Evolutionary conservation across 2,329 filamentous ascomycete genomes (phyloP).

Genomic region (Aspergillus piperis): DNA sequence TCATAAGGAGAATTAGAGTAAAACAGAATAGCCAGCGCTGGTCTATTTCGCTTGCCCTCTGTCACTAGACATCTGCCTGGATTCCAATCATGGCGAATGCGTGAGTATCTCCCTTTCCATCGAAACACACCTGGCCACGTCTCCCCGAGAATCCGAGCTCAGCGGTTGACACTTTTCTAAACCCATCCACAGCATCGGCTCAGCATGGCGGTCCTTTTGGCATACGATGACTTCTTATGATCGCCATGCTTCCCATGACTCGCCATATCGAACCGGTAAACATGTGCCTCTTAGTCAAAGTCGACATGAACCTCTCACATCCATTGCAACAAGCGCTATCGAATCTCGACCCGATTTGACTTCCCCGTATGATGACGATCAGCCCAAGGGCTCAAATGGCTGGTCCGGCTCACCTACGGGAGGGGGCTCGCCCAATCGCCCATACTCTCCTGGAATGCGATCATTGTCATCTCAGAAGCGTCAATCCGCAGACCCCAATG

Average conservation of each 20-base stretch:
- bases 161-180: conserved; percentile 3
- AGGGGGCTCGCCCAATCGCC: conserved; percentile 62
- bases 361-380: conserved; percentile 75
- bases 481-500: conserved; percentile 60
- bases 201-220: conserved; percentile 88
- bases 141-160: neutral
- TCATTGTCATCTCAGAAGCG: conserved; percentile 70
- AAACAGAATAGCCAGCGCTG: neutral
- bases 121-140: neutral
- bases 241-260: conserved; percentile 90
- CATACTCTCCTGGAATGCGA: conserved; percentile 88
- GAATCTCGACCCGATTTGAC: conserved; percentile 86
- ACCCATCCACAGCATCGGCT: conserved; percentile 57
- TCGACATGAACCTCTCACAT: conserved; percentile 79
- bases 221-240: conserved; percentile 79
- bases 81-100: conserved; percentile 22
- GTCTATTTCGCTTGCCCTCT: neutral
- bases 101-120: conserved; percentile 20
- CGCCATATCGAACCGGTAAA: conserved; percentile 84
- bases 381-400: conserved; percentile 59
- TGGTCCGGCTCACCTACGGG: conserved; percentile 60
- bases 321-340: conserved; percentile 78
- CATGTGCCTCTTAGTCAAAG: conserved; percentile 86
- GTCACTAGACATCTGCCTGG: neutral
- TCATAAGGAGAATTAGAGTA: conserved; percentile 11